Evolutionary conservation across 768 basidiomycete species (phyloP), one percentile per base, ranked within the genome.

Genomic region (Boletus pseudopeckii): DNA sequence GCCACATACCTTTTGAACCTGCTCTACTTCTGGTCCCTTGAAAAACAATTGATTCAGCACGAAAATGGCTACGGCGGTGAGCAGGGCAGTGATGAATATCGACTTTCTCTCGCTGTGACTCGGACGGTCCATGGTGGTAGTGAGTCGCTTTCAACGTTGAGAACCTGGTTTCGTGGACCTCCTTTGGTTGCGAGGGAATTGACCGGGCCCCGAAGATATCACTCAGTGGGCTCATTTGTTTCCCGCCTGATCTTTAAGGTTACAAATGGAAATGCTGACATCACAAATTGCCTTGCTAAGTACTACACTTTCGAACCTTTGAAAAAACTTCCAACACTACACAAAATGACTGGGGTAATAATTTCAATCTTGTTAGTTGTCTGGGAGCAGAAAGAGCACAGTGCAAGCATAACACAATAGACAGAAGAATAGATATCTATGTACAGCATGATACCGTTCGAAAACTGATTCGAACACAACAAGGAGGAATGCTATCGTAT

Each of bases 381-480:
- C n/a, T 4, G 22, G 26, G 14, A 52, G 26, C 9, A 50, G 15
- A 46, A 33, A 7, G 11, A 30, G 39, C 38, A 22, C 40, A 32
- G 39, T 43, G 22, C 55, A 52, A 56, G 44, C 53, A 62, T 62
- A 61, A 32, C 15, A 65, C 65, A 61, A 60, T 61, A 53, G 52
- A 30, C 51, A 26, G 45, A 57, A 52, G 50, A 59, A 69, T 67
- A 67, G 51, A 64, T 71, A 65, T 42, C 58, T 67, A 70, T 70
- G 63, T 64, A 72, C 71, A 68, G 45, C 50, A 52, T 36, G 51
- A 58, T 52, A 55, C 48, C 38, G 60, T 48, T 51, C 52, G n/a
- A n/a, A 51, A 53, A 56, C 61, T 53, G 54, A 54, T 39, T 63
- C 57, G 49, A 57, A 56, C 60, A 59, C 38, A 45, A 56, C 57